phyloP scores from a whole-genome alignment of 2,329 filamentous ascomycete genomes.

The Clonostachys sp. region DNA sequence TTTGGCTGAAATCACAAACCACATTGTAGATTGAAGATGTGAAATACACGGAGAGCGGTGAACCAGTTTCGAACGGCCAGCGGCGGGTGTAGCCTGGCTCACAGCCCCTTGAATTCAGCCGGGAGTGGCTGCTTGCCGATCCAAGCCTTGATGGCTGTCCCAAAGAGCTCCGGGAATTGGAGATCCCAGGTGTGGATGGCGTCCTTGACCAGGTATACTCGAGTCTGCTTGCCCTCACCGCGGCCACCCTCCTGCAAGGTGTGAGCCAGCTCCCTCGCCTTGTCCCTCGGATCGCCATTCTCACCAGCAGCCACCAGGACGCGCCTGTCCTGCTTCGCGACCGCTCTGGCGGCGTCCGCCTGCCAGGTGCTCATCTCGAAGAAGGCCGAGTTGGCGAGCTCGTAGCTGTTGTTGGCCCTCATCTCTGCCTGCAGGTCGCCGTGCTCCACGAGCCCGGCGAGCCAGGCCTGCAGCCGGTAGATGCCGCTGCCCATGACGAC shows the following conservation, averaged over 20 bases:
- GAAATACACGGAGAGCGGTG: too few relatives aligned
- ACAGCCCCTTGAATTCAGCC: background rate
- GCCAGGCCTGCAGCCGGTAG: too few relatives aligned
- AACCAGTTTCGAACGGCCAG: too few relatives aligned
- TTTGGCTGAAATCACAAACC: too few relatives aligned
- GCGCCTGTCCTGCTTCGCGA: slow-evolving; percentile 1
- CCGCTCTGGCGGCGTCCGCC: background rate
- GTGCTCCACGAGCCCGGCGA: too few relatives aligned
- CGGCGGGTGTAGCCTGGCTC: too few relatives aligned
- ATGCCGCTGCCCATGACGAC: too few relatives aligned
- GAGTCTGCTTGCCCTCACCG: slow-evolving; percentile 8
- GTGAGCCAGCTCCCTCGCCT: slow-evolving; percentile 13
- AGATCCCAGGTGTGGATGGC: slow-evolving; percentile 30
- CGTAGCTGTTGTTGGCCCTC: slow-evolving; percentile 1
- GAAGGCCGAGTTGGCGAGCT: background rate
- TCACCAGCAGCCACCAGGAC: slow-evolving; percentile 1
- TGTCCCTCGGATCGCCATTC: slow-evolving; percentile 3
- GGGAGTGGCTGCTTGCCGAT: slow-evolving; percentile 15
- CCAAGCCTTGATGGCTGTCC: slow-evolving; percentile 24
- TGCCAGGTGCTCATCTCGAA: slow-evolving; percentile 1
- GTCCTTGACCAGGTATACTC: slow-evolving; percentile 19
- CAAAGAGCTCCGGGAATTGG: slow-evolving; percentile 26
- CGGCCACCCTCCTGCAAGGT: slow-evolving; percentile 9
- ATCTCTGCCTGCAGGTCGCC: background rate
- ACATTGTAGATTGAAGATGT: too few relatives aligned